Evolutionary conservation across 495 filamentous ascomycete species (phyloP).

Genomic region (Apiosordaria backusii): DNA sequence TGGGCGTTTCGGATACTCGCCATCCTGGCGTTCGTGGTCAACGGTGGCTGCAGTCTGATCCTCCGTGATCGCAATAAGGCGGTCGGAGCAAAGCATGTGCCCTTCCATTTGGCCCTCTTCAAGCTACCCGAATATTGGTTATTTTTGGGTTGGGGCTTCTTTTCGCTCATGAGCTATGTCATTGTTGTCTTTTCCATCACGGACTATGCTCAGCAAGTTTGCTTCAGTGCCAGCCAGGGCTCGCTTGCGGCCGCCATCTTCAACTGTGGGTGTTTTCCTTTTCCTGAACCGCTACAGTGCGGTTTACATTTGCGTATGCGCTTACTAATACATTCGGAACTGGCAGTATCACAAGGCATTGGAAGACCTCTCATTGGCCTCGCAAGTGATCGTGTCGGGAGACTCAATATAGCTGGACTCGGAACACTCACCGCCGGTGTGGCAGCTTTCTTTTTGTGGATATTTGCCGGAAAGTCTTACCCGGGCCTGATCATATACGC

Average conservation of each 20-base stretch:
- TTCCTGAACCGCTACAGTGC: constrained; percentile 13
- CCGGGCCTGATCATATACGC: constrained; percentile 68
- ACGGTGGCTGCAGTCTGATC: constrained; percentile 53
- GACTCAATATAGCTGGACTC: constrained; percentile 62
- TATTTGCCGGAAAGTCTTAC: constrained; percentile 57
- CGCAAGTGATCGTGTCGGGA: constrained; percentile 61
- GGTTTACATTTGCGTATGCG: neutral
- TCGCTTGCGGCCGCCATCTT: constrained; percentile 68
- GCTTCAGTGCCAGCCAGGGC: constrained; percentile 62
- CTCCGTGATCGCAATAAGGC: constrained; percentile 66
- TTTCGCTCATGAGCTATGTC: constrained; percentile 70
- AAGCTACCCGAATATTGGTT: constrained; percentile 59
- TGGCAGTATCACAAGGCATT: constrained; percentile 41
- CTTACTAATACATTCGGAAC: neutral
- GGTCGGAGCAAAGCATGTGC: constrained; percentile 57
- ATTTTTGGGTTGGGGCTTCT: constrained; percentile 63
- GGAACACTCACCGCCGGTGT: constrained; percentile 60
- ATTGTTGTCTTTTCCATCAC: constrained; percentile 69
- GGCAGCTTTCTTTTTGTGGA: constrained; percentile 65
- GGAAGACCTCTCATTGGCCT: constrained; percentile 64
- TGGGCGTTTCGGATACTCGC: constrained; percentile 71
- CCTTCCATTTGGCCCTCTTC: constrained; percentile 63
- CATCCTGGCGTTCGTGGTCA: constrained; percentile 56
- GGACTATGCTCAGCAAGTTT: constrained; percentile 62
- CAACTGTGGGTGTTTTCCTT: constrained; percentile 52